Conservation (phyloP, 108 stramenopile genomes). For the Cyclostephanos tholiformis region DNA sequence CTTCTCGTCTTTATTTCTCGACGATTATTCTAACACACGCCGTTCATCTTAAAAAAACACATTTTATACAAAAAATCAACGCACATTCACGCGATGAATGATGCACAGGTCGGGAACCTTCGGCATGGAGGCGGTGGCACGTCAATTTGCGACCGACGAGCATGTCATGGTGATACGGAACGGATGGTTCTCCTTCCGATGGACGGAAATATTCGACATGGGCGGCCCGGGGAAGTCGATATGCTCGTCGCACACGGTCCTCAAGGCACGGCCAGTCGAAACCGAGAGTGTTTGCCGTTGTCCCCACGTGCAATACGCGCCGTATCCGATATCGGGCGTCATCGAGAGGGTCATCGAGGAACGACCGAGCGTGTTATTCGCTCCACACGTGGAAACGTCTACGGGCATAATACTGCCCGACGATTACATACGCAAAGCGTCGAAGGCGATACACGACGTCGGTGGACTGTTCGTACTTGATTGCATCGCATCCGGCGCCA, state of each 20-base stretch:
- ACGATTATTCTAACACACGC: too few relatives aligned
- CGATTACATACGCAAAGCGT: slow-evolving; percentile 83
- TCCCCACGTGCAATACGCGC: slow-evolving; percentile 73
- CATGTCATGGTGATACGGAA: slow-evolving; percentile 93
- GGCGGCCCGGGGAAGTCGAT: slow-evolving; percentile 60
- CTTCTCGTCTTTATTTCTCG: too few relatives aligned
- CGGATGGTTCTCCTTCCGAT: slow-evolving; percentile 92
- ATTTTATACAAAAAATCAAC: too few relatives aligned
- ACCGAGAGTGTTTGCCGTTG: slow-evolving; percentile 32
- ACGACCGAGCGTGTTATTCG: slow-evolving; percentile 85
- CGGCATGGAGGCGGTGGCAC: slow-evolving; percentile 91
- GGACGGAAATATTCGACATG: slow-evolving; percentile 95
- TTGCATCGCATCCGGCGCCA: slow-evolving; percentile 90
- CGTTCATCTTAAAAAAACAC: background rate
- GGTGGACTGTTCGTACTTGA: slow-evolving; percentile 93
- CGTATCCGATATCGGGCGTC: slow-evolving; percentile 87
- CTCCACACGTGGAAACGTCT: slow-evolving; percentile 92
- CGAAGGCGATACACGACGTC: slow-evolving; percentile 82
- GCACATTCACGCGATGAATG: background rate
- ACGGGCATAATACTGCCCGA: slow-evolving; percentile 92
- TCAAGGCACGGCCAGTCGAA: slow-evolving; percentile 73
- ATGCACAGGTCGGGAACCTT: slow-evolving; percentile 74
- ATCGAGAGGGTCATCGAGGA: slow-evolving; percentile 77
- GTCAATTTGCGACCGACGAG: slow-evolving; percentile 88
- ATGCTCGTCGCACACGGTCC: slow-evolving; percentile 78